Evolutionary conservation across 2,329 filamentous ascomycete genomes (phyloP).

Genomic region (Acrodontium crateriforme): DNA sequence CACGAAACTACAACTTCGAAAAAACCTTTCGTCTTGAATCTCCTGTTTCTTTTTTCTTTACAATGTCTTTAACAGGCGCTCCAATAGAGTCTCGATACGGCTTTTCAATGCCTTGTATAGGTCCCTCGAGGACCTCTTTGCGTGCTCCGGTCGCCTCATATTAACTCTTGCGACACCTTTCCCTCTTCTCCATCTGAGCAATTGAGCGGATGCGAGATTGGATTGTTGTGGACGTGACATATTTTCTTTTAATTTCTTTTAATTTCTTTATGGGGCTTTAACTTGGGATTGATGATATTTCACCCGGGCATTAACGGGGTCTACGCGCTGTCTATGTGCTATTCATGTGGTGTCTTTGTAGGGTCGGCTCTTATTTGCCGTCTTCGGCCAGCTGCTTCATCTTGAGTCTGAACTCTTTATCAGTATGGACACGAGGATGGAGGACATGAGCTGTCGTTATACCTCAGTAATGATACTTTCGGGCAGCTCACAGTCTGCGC

Average conservation of each 20-base stretch:
- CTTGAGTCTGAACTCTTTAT: slow-evolving; percentile 68
- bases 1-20: slow-evolving; percentile 1
- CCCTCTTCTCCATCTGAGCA: slow-evolving; percentile 41
- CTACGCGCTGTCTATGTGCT: no score
- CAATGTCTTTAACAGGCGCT: slow-evolving; percentile 71
- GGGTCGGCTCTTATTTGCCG: slow-evolving; percentile 10
- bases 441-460: slow-evolving; percentile 2
- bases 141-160: slow-evolving; percentile 99
- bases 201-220: slow-evolving; percentile 31
- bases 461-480: slow-evolving; percentile 59
- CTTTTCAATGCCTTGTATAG: slow-evolving; percentile 83
- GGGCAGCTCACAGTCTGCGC: slow-evolving; percentile 75
- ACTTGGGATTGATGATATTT: no score
- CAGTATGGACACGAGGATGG: slow-evolving; percentile 30
- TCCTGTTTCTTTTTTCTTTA: slow-evolving; percentile 36
- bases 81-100: slow-evolving; percentile 99
- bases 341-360: no score
- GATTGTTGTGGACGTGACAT: slow-evolving; percentile 29
- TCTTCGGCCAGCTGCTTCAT: slow-evolving; percentile 57
- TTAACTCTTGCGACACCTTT: slow-evolving; percentile 43
- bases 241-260: no score
- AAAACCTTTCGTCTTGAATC: slow-evolving; percentile 3
- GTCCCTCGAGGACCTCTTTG: slow-evolving; percentile 55
- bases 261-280: no score
- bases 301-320: no score